phyloP scores from a whole-genome alignment of 352 stramenopile species.

The Phytophthora sansomeana region DNA sequence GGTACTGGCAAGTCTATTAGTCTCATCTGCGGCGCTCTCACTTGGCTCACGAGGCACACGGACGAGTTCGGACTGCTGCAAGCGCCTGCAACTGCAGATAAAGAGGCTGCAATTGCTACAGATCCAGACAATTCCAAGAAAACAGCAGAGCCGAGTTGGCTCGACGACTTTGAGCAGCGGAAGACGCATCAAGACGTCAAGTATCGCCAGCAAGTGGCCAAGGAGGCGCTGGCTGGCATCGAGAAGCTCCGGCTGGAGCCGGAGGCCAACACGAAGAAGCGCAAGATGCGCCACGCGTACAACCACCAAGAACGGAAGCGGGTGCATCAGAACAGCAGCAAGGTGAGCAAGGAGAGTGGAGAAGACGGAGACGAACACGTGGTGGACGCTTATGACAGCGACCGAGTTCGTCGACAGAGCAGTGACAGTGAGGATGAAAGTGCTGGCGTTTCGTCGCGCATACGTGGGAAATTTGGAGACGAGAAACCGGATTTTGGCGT shows the following conservation, averaged over 20 bases:
- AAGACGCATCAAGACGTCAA: constrained; percentile 48
- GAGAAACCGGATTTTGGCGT: constrained; percentile 51
- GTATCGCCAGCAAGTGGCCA: constrained; percentile 52
- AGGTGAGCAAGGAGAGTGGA: constrained; percentile 16
- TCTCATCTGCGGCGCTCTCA: constrained; percentile 89
- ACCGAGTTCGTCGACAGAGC: constrained; percentile 25
- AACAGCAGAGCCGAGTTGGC: constrained; percentile 58
- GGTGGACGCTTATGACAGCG: constrained; percentile 84
- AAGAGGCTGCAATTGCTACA: constrained; percentile 1
- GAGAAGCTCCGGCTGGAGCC: constrained; percentile 60
- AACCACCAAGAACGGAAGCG: constrained; percentile 70
- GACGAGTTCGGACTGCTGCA: constrained; percentile 75
- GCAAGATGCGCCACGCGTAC: constrained; percentile 72
- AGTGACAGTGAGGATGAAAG: constrained; percentile 56
- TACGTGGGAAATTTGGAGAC: constrained; percentile 18
- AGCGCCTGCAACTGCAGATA: constrained; percentile 10
- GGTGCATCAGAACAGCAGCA: constrained; percentile 17
- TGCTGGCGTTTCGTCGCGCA: not conserved
- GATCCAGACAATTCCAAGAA: constrained; percentile 18
- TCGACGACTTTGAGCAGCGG: constrained; percentile 67
- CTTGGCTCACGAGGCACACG: constrained; percentile 83
- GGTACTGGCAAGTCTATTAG: constrained; percentile 94
- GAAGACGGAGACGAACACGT: constrained; percentile 65
- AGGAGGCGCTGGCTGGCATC: constrained; percentile 64
- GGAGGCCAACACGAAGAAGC: constrained; percentile 65